Evolutionary conservation across 306 rosid genomes (phyloP).

Genomic region (Lathyrus sativus): DNA sequence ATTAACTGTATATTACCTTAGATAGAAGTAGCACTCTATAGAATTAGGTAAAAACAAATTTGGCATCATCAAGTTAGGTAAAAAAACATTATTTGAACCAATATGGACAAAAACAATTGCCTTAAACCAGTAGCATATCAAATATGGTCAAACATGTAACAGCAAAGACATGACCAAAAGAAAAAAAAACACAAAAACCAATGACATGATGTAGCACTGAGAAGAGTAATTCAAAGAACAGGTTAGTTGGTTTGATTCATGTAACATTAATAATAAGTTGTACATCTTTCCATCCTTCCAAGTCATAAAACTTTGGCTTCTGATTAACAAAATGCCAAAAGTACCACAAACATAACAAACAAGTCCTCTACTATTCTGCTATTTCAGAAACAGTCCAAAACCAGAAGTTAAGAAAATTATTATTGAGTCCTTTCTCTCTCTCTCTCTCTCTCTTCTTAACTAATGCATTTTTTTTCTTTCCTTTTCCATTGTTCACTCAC

Average conservation of each 20-base stretch:
- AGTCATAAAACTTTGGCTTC: conserved; percentile 41
- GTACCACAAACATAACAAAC: conserved; percentile 28
- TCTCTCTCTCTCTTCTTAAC: not conserved
- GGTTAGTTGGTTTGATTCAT: conserved; percentile 38
- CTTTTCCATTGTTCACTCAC: not conserved
- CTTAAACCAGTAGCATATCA: conserved; percentile 11
- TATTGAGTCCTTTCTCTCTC: not conserved
- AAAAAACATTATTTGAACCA: not conserved
- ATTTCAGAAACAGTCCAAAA: conserved; percentile 44
- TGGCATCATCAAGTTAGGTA: no score
- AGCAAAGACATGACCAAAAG: conserved; percentile 30
- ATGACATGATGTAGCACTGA: conserved; percentile 31
- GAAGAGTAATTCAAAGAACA: conserved; percentile 36
- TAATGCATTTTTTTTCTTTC: not conserved
- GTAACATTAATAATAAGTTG: conserved; percentile 26
- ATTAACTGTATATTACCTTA: no score
- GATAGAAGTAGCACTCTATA: no score
- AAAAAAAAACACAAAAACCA: conserved; percentile 34
- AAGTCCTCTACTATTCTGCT: conserved; percentile 17
- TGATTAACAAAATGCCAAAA: conserved; percentile 48
- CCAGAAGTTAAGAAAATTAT: conserved; percentile 26
- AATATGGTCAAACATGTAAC: conserved; percentile 41
- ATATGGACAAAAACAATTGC: conserved; percentile 9
- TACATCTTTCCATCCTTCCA: not conserved
- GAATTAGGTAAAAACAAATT: not conserved